Evolutionary conservation across 805 yeast genomes (phyloP), one percentile per base, ranked within the genome.

Genomic region (Kodamaea restingae): DNA sequence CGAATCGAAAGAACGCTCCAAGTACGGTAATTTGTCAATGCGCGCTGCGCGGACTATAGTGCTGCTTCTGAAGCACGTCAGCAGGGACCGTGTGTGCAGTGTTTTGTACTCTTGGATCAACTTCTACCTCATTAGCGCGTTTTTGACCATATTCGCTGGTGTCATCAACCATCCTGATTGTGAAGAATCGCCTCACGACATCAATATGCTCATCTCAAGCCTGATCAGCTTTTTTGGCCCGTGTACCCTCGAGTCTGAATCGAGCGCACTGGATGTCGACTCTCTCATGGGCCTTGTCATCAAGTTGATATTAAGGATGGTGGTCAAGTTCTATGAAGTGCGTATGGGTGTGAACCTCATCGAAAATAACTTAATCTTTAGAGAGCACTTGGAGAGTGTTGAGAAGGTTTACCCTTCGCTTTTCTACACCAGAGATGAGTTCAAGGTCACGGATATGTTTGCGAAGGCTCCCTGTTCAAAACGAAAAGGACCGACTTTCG

Each of bases 11-110:
- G 32, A 40, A n/a, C 48, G 46, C 25, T 7, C 32, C 4, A 30
- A 30, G 21, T 64, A 60, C 45, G 45, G 69, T 20, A 52, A 55
- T 28, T 38, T 64, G 17, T 56, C 64, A 3, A 42, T 62, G 25
- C 58, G 63, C 32, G 54, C 69, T 20, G 66, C 72, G 4, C 49
- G 73, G 20, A 67, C 72, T 1, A 57, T 67, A 8, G 39, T 67
- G 17, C 48, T 49, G 35, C 45, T 63, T 18, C 50, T 54, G 2
- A 49, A 47, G 4, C 49, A 49, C 18, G 24, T 63, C 11, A 54
- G 51, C 22, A 46, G 48, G 10, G 41, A 46, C 9, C 46, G 47
- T 4, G 35, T 52, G 1, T 49, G 61, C 1, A 40, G 49, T 18
- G 50, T 65, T 1, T 56, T 54, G 39, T 46, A 50, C 35, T 57